Evolutionary conservation across 2,329 filamentous ascomycete genomes (phyloP), one percentile per base, ranked within the genome.

Genomic region (Venturia carpophila): DNA sequence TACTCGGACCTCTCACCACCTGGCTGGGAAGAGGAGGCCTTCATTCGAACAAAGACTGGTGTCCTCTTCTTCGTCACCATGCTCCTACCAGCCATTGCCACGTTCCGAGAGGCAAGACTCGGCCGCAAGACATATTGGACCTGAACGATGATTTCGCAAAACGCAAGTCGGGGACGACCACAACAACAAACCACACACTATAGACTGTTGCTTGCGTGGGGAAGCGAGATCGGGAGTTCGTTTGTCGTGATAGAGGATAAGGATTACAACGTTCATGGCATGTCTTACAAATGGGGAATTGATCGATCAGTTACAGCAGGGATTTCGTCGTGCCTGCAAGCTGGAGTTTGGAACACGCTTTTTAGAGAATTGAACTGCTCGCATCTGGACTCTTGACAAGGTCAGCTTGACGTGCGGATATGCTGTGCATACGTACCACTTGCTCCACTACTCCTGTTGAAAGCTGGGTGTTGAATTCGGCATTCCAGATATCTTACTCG

Each of bases 61-160:
- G 37, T 62, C 39, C 60, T 47, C 43, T 47, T 62, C 60, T 47
- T 62, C n/a, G 39, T 62, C 60, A 62, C 60, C 17, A 43, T 47
- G 60, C 60, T 47, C 34, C 60, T 62, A 43, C 60, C 43, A 43
- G 39, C 60, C 39, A 62, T 62, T 34, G 39, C 60, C 37, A 62
- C 60, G 2, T 47, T 62, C 27, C 34, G 52, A 37, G 52, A 58
- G 52, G 52, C 52, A 37, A 58, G 52, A 37, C 52, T 58, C 11
- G 52, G 52, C 27, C 52, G 52, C 52, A 58, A 58, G 52, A 58
- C 52, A 5, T 58, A 58, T 27, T 58, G 52, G 52, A 58, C 52
- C 19, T 58, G 52, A 58, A n/a, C 15, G 52, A 58, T 15, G 52
- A 37, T 24, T 17, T n/a, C 6, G 30, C 15, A 27, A 30, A 1